Conservation (phyloP, 108 stramenopile species). For the Cylindrotheca closterium region DNA sequence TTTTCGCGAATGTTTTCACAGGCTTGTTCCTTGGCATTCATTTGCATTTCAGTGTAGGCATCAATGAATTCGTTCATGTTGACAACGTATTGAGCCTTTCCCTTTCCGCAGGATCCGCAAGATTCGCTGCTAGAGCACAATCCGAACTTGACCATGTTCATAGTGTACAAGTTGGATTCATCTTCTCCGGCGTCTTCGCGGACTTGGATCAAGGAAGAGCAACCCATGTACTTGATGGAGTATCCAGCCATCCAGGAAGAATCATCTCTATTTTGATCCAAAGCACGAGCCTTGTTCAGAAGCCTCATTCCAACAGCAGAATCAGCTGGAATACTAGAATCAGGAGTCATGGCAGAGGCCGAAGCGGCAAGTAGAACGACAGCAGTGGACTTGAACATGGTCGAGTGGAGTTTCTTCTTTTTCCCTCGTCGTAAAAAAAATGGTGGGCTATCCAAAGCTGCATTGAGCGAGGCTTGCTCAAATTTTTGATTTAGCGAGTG, state of each 20-base stretch:
- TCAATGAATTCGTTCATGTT: slow-evolving; percentile 75
- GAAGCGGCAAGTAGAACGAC: slow-evolving; percentile 28
- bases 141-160: slow-evolving; percentile 71
- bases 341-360: slow-evolving; percentile 25
- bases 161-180: slow-evolving; percentile 46
- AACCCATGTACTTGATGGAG: slow-evolving; percentile 70
- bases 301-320: slow-evolving; percentile 51
- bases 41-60: slow-evolving; percentile 53
- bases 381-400: slow-evolving; percentile 20
- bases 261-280: slow-evolving; percentile 52
- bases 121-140: slow-evolving; percentile 53
- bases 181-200: slow-evolving; percentile 20
- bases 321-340: slow-evolving; percentile 39
- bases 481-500: too few species aligned
- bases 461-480: too few species aligned
- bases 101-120: slow-evolving; percentile 45
- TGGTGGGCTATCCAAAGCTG: too few species aligned
- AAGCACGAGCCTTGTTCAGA: slow-evolving; percentile 56
- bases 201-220: slow-evolving; percentile 40
- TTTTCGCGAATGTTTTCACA: slow-evolving; percentile 72
- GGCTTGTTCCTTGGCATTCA: slow-evolving; percentile 48
- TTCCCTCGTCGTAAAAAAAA: neutral
- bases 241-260: slow-evolving; percentile 58
- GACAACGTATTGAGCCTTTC: slow-evolving; percentile 64
- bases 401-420: neutral